Evolutionary conservation across 2,329 filamentous ascomycete species (phyloP).

Genomic region (Volutella citrinella): DNA sequence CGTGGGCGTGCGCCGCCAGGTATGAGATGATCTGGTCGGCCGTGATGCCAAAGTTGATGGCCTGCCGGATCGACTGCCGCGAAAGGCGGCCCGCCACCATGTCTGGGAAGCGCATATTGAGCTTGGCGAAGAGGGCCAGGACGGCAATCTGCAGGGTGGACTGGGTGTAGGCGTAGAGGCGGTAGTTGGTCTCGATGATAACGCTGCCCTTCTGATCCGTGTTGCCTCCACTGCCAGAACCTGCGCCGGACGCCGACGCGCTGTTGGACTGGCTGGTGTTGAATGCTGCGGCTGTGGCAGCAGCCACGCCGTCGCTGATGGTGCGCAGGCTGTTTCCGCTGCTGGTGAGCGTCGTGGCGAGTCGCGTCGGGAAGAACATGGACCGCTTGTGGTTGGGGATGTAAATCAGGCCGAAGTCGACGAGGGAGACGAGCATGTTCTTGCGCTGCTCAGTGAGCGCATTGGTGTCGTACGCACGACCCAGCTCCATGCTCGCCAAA

Average conservation of each 20-base stretch:
- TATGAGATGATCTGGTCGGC: slow-evolving; percentile 94
- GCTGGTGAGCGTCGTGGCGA: slow-evolving; percentile 89
- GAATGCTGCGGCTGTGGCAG: slow-evolving; percentile 53
- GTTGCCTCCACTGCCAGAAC: slow-evolving; percentile 26
- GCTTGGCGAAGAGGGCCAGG: slow-evolving; percentile 81
- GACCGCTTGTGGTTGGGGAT: slow-evolving; percentile 54
- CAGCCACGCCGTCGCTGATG: slow-evolving; percentile 65
- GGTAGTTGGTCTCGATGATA: slow-evolving; percentile 97
- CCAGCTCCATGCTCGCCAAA: slow-evolving; percentile 87
- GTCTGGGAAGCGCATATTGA: slow-evolving; percentile 89
- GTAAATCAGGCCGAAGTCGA: slow-evolving; percentile 92
- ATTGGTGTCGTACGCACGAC: slow-evolving; percentile 83
- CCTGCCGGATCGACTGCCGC: slow-evolving; percentile 80
- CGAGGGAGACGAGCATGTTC: slow-evolving; percentile 85
- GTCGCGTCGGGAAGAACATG: slow-evolving; percentile 83
- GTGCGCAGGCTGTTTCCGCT: slow-evolving; percentile 73
- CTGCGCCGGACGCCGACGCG: slow-evolving; percentile 19
- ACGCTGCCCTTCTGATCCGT: slow-evolving; percentile 71
- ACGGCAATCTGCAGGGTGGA: slow-evolving; percentile 94
- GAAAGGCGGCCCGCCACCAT: slow-evolving; percentile 91
- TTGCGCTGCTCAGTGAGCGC: slow-evolving; percentile 78
- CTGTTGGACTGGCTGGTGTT: slow-evolving; percentile 34
- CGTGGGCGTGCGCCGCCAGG: slow-evolving; percentile 87
- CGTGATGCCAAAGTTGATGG: slow-evolving; percentile 88
- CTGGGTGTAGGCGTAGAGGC: slow-evolving; percentile 93